Evolutionary conservation across 495 filamentous ascomycete species (phyloP), one percentile per base, ranked within the genome.

Genomic region (Sordaria brevicollis): DNA sequence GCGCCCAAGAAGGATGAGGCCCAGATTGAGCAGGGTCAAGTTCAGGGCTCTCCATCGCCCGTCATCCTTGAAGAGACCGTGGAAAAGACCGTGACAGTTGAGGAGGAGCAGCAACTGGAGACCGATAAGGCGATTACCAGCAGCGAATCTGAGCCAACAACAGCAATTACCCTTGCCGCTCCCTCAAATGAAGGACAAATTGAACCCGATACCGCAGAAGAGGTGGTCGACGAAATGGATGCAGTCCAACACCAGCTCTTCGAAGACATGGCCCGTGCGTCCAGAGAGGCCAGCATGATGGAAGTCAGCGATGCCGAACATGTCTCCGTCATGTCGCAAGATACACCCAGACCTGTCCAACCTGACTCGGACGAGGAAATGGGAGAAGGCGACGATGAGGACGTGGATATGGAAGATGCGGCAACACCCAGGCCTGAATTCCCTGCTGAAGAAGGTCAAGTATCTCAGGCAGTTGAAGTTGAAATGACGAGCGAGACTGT

Each of bases 321-420:
- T 29, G 49, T 62, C 49, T 62, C 49, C 13, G 3, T 62, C 2
- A 62, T 62, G 49, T 62, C 49, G 8, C 49, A 62, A 62, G 49
- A 62, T 62, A 62, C 49, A 21, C 49, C 49, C 49, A 62, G 49
- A 31, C 25, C 49, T 33, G 33, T 62, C 33, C 25, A 17, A 17
- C 5, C 33, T 62, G 49, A 62, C 49, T 62, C 49, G 25, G 65
- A 36, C n/a, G 65, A 71, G 29, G 70, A 68, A 15, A 25, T 68
- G 21, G 54, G 7, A 2, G 69, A 71, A 15, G 49, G 69, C n/a
- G 70, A 71, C 34, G 67, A 71, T 35, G 70, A 70, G 15, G 41
- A 69, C 35, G 68, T 72, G 38, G 68, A 70, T 13, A 70, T 72
- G 71, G 21, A 35, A 13, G 71, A 70, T n/a, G 49, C 21, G 49